phyloP scores from a whole-genome alignment of 108 stramenopile species.

The Conticribra guillardii region DNA sequence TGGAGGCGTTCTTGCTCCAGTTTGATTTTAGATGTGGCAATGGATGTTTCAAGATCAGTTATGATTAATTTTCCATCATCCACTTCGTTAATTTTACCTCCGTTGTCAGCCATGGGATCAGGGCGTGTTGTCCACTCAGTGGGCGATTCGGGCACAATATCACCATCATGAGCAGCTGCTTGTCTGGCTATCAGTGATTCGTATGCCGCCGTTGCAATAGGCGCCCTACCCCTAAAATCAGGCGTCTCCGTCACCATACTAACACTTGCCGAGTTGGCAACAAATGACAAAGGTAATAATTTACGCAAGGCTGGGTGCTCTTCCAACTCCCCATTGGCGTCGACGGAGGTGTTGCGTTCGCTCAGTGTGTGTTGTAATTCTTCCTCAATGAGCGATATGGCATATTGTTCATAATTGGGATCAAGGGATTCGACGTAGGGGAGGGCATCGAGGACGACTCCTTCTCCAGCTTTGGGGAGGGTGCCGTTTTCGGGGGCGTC shows the following conservation, averaged over 20 bases:
- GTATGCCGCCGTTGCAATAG: conserved; percentile 38
- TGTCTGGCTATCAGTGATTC: conserved; percentile 21
- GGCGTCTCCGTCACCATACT: neutral
- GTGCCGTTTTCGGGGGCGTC: conserved; percentile 17
- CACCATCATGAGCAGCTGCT: neutral
- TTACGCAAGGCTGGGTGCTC: conserved; percentile 15
- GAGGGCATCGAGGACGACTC: conserved; percentile 67
- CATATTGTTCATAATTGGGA: conserved; percentile 80
- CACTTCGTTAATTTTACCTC: neutral
- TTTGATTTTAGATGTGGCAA: conserved; percentile 40
- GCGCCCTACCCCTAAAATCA: conserved; percentile 20
- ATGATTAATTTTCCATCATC: neutral
- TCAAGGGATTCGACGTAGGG: conserved; percentile 80
- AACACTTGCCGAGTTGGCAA: neutral
- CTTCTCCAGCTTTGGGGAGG: neutral
- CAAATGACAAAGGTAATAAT: neutral
- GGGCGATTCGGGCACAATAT: neutral
- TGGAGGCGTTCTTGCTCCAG: conserved; percentile 64
- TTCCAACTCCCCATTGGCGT: neutral
- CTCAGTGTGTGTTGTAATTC: conserved; percentile 20
- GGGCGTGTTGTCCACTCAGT: neutral
- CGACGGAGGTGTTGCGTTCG: neutral
- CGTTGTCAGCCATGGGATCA: conserved; percentile 30
- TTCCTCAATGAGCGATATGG: conserved; percentile 73
- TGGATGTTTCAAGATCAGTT: conserved; percentile 26